Evolutionary conservation across 1,284 basidiomycete genomes (phyloP).

Genomic region (Ceratobasidium sp.): DNA sequence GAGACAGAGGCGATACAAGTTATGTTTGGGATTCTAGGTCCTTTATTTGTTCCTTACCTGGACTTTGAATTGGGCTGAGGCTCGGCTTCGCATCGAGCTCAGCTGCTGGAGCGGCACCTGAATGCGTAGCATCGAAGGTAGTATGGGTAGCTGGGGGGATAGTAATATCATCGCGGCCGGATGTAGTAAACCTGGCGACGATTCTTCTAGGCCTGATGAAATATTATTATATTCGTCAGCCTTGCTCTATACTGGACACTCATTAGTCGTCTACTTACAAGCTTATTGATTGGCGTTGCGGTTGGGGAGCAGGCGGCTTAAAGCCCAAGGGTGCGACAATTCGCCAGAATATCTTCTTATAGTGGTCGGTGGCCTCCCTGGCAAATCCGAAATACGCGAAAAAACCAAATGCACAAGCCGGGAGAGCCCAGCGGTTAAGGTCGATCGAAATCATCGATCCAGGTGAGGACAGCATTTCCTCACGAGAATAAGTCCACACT

Average conservation of each 20-base stretch:
- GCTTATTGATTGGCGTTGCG: neutral
- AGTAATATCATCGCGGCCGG: neutral
- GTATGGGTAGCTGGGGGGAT: neutral
- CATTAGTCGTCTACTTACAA: neutral
- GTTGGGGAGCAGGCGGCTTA: neutral
- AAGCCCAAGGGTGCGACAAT: neutral
- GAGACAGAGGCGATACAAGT: neutral
- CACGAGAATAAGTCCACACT: conserved; percentile 55
- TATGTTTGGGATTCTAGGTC: conserved; percentile 1
- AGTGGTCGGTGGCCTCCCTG: conserved; percentile 30
- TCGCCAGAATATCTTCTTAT: conserved; percentile 21
- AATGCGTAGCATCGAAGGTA: neutral
- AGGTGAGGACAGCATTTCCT: neutral
- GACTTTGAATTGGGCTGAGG: neutral
- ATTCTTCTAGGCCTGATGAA: neutral
- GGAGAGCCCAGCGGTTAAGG: conserved; percentile 36
- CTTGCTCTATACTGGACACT: too few relatives aligned
- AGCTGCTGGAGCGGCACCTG: neutral
- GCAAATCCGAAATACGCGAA: conserved; percentile 48
- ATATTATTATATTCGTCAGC: too few relatives aligned
- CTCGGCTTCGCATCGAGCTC: neutral
- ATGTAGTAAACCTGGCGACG: neutral
- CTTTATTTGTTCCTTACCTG: neutral
- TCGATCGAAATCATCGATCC: neutral
- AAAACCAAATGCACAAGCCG: conserved; percentile 39